Conservation (phyloP, 495 filamentous ascomycete species). For the Xylaria palmicola region DNA sequence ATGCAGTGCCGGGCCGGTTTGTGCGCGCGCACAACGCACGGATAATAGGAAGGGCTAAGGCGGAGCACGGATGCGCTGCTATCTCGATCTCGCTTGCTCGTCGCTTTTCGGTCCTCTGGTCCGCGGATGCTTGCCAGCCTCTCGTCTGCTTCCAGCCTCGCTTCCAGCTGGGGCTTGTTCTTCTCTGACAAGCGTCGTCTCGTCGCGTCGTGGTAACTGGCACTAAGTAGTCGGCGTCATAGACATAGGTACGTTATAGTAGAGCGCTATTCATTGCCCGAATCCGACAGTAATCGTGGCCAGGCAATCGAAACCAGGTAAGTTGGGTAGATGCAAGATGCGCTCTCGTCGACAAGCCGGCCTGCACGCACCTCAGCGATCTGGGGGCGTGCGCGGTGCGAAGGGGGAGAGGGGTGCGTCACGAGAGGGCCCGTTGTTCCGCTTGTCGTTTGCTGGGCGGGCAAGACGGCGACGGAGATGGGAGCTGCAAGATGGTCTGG, state of each 20-base stretch:
- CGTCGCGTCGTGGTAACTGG: conserved; percentile 5
- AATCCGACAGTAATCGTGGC: not conserved
- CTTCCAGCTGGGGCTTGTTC: not conserved
- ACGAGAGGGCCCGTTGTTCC: not conserved
- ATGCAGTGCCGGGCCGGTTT: not conserved
- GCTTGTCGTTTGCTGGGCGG: not conserved
- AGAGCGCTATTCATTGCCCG: conserved; percentile 10
- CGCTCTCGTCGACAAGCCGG: not conserved
- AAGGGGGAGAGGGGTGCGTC: no score
- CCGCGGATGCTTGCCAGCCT: not conserved
- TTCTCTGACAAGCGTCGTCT: not conserved
- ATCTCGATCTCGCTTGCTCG: not conserved
- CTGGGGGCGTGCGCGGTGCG: not conserved
- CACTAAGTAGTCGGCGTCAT: conserved; percentile 1
- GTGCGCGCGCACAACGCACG: not conserved
- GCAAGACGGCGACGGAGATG: not conserved
- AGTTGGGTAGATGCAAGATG: not conserved
- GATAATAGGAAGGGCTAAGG: not conserved
- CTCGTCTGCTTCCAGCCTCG: not conserved
- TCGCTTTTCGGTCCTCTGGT: not conserved
- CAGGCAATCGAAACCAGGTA: not conserved
- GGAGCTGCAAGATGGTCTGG: conserved; percentile 5
- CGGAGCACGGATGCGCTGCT: not conserved
- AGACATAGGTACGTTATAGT: conserved; percentile 9
- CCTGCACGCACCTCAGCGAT: not conserved